These are phyloP conservation scores for Hygrophila difformis DNA, from an alignment of 257 asterid species.

Conservation along the genomic window DNA sequence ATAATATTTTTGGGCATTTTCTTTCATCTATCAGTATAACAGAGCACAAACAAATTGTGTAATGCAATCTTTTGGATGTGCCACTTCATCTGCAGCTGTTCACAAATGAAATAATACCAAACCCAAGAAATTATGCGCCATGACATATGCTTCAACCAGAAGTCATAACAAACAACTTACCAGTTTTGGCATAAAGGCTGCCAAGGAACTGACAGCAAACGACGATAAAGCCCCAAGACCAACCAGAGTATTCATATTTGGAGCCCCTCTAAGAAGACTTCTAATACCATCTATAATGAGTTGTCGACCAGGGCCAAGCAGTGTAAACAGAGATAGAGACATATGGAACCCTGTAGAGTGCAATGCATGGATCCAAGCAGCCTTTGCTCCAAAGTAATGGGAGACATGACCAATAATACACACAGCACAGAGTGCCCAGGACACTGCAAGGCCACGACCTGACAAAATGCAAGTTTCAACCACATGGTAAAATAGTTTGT, in stretches of 20 bases:
- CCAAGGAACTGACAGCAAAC: slow-evolving; percentile 92
- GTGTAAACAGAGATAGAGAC: slow-evolving; percentile 77
- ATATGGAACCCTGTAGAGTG: slow-evolving; percentile 94
- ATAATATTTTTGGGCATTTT: too few relatives aligned
- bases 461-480: slow-evolving; percentile 27
- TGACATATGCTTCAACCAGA: too few relatives aligned
- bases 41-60: too few relatives aligned
- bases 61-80: too few relatives aligned
- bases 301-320: slow-evolving; percentile 91
- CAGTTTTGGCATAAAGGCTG: slow-evolving; percentile 86
- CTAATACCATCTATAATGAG: slow-evolving; percentile 84
- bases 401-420: slow-evolving; percentile 90
- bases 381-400: slow-evolving; percentile 84
- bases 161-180: slow-evolving; percentile 30
- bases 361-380: slow-evolving; percentile 87
- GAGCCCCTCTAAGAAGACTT: slow-evolving; percentile 81
- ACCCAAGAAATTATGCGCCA: slow-evolving; percentile 5
- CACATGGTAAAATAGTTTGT: too few relatives aligned
- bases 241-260: slow-evolving; percentile 97
- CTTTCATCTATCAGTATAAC: too few relatives aligned
- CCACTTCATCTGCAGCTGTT: too few relatives aligned
- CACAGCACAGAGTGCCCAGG: slow-evolving; percentile 96
- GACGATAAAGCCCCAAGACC: slow-evolving; percentile 99
- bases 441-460: slow-evolving; percentile 94
- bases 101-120: too few relatives aligned